phyloP scores from a whole-genome alignment of 495 filamentous ascomycete species.

The Cladorrhinum samala region DNA sequence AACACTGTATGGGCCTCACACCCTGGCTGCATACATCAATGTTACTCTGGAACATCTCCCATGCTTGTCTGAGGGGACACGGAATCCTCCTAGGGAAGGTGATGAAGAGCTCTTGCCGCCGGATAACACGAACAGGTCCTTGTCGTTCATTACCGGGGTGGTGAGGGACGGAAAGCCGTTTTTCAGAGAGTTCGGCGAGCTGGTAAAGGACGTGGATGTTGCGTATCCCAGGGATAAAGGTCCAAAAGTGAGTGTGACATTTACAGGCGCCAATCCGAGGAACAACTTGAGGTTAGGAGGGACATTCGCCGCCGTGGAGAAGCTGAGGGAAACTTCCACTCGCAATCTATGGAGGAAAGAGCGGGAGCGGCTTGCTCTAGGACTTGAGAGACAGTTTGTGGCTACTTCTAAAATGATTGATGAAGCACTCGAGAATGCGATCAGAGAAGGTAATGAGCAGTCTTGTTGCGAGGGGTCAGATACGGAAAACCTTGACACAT shows the following conservation, averaged over 20 bases:
- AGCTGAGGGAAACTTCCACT: slow-evolving; percentile 40
- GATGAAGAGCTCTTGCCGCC: slow-evolving; percentile 61
- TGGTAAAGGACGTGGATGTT: slow-evolving; percentile 51
- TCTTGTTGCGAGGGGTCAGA: too few relatives aligned
- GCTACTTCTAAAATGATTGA: not conserved
- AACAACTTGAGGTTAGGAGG: slow-evolving; percentile 76
- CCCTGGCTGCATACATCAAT: slow-evolving; percentile 85
- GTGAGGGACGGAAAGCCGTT: slow-evolving; percentile 66
- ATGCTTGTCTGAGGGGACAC: slow-evolving; percentile 50
- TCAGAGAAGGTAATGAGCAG: not conserved
- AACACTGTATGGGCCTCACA: slow-evolving; percentile 90
- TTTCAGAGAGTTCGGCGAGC: slow-evolving; percentile 71
- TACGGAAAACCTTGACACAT: too few relatives aligned
- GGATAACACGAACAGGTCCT: slow-evolving; percentile 70
- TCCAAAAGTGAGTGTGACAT: slow-evolving; percentile 62
- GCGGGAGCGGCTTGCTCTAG: not conserved
- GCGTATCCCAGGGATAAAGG: slow-evolving; percentile 52
- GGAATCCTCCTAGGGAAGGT: slow-evolving; percentile 39
- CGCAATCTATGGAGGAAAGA: too few relatives aligned
- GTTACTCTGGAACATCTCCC: slow-evolving; percentile 66
- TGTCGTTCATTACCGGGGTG: slow-evolving; percentile 78
- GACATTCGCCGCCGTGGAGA: slow-evolving; percentile 77
- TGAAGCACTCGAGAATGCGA: not conserved
- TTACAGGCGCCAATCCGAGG: slow-evolving; percentile 85
- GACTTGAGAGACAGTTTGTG: not conserved